Percentiles rank a stretch among this genome's conserved stretches.
phyloP scores from a whole-genome alignment of 2,329 filamentous ascomycete genomes.

The Botrytis squamosa region DNA sequence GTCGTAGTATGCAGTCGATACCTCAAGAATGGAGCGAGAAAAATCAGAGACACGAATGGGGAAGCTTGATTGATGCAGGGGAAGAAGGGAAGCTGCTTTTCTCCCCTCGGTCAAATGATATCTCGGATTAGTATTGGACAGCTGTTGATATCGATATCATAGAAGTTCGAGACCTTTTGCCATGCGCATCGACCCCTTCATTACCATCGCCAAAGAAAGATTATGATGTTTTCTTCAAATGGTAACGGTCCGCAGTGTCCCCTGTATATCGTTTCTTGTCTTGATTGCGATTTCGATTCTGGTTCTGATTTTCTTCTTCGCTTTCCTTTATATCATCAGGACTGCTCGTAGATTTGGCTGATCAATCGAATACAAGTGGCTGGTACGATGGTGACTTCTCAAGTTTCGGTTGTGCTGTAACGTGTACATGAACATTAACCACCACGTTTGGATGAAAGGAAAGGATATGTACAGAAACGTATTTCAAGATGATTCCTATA shows the following conservation, averaged over 20 bases:
- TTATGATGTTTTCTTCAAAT: neutral
- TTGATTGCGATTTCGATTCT: neutral
- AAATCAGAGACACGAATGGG: neutral
- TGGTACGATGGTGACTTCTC: neutral
- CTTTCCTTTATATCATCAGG: neutral
- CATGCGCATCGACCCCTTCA: conserved; percentile 13
- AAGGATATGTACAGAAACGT: neutral
- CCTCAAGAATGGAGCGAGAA: neutral
- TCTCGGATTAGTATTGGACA: neutral
- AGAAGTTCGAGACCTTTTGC: neutral
- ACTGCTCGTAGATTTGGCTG: neutral
- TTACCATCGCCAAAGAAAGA: neutral
- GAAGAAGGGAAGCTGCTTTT: neutral
- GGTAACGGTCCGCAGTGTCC: neutral
- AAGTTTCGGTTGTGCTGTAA: conserved; percentile 10
- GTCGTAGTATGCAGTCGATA: conserved; percentile 9
- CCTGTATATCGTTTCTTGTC: neutral
- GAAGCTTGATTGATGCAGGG: conserved; percentile 2
- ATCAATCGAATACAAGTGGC: neutral
- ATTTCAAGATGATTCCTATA: neutral
- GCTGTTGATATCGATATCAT: neutral
- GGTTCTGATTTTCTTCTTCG: neutral
- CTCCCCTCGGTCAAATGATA: neutral
- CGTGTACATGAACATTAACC: conserved; percentile 8
- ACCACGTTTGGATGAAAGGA: conserved; percentile 1